Evolutionary conservation across 805 yeast species (phyloP).

Genomic region (Suhomyces canberraensis): DNA sequence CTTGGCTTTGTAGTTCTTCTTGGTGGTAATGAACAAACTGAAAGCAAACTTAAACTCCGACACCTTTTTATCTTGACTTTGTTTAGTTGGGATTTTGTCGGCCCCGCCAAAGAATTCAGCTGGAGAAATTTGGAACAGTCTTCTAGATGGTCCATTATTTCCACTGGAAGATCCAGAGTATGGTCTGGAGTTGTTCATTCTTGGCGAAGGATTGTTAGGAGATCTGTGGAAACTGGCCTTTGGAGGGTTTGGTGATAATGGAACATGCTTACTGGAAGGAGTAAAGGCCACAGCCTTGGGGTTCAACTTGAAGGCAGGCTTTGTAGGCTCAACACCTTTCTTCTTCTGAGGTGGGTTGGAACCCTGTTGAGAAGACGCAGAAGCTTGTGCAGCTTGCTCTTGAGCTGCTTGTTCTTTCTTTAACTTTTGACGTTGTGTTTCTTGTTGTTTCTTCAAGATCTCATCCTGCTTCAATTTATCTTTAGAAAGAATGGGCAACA

Average conservation of each 20-base stretch:
- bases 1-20: constrained; percentile 28
- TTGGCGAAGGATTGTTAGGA: constrained; percentile 33
- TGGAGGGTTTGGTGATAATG: constrained; percentile 26
- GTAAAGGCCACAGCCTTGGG: constrained; percentile 67
- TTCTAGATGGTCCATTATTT: constrained; percentile 6
- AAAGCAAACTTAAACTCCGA: constrained; percentile 43
- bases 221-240: constrained; percentile 20
- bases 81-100: constrained; percentile 36
- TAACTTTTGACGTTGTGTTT: constrained; percentile 10
- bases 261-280: constrained; percentile 37
- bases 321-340: constrained; percentile 54
- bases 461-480: constrained; percentile 65
- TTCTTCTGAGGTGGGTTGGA: constrained; percentile 20
- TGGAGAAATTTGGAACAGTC: constrained; percentile 38
- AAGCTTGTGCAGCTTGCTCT: constrained; percentile 8
- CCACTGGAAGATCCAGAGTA: constrained; percentile 16
- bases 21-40: constrained; percentile 51
- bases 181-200: constrained; percentile 31
- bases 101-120: constrained; percentile 43
- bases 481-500: constrained; percentile 67
- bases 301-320: constrained; percentile 65
- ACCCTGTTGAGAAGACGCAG: constrained; percentile 8
- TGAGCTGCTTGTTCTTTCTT: constrained; percentile 8
- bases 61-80: constrained; percentile 31
- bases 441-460: constrained; percentile 42